Evolutionary conservation across 148 eudicot species (phyloP).

Genomic region (Vaccinium macrocarpon): DNA sequence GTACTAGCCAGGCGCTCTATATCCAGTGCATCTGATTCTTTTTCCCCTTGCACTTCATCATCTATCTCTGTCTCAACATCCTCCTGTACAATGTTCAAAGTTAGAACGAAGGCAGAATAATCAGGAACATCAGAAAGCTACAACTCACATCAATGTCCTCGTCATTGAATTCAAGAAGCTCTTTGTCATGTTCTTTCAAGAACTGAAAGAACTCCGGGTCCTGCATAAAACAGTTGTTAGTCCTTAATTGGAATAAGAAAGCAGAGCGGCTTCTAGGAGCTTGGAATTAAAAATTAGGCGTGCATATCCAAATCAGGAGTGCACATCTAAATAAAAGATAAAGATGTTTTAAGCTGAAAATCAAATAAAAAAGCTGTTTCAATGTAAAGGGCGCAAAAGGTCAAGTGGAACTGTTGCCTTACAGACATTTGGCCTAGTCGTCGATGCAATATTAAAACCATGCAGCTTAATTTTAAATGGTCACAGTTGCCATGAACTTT

Average conservation of each 20-base stretch:
- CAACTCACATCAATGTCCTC: slow-evolving; percentile 80
- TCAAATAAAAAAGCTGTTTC: neutral
- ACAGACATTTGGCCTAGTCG: neutral
- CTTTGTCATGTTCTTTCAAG: slow-evolving; percentile 77
- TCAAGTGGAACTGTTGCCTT: neutral
- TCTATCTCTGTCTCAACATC: slow-evolving; percentile 46
- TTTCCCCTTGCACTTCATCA: slow-evolving; percentile 39
- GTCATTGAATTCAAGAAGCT: slow-evolving; percentile 73
- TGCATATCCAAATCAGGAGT: neutral
- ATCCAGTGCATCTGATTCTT: slow-evolving; percentile 24
- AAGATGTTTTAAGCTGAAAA: neutral
- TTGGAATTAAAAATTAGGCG: neutral
- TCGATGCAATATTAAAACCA: neutral
- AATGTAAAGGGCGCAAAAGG: neutral
- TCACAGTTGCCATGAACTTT: neutral
- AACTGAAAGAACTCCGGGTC: slow-evolving; percentile 88
- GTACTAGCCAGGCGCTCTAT: slow-evolving; percentile 16
- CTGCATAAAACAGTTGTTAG: slow-evolving; percentile 40
- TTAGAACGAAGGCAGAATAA: slow-evolving; percentile 12
- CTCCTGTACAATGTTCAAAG: slow-evolving; percentile 27
- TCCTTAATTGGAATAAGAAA: neutral
- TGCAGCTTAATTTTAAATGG: neutral
- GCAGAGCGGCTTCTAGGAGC: neutral
- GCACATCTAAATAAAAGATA: neutral
- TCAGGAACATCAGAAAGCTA: slow-evolving; percentile 9